These are phyloP conservation scores for Erigeron canadensis DNA, from an alignment of 129 eudicot genomes.

Conservation along the genomic window DNA sequence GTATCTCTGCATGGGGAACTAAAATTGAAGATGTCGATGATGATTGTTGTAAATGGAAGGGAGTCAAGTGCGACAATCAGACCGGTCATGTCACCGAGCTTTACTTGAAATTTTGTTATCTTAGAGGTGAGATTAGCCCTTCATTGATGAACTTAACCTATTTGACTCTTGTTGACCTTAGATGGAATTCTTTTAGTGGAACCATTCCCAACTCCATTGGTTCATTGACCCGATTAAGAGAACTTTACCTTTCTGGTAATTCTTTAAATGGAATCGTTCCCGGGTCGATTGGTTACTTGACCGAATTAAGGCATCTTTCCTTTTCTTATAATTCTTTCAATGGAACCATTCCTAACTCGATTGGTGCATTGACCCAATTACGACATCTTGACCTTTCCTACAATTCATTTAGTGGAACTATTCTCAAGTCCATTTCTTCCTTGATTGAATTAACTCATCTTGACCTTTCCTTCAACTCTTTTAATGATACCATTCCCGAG, in stretches of 20 bases:
- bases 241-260: neutral
- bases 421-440: no score
- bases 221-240: neutral
- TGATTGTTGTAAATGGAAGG: neutral
- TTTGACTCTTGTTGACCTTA: neutral
- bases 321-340: no score
- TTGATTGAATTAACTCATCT: no score
- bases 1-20: neutral
- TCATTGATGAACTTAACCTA: constrained; percentile 1
- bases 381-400: no score
- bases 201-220: constrained; percentile 6
- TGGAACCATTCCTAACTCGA: no score
- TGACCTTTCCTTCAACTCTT: no score
- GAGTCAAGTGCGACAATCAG: neutral
- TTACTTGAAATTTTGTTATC: neutral
- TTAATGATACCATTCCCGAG: no score
- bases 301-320: no score
- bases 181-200: neutral
- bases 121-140: constrained; percentile 2
- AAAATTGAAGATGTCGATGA: neutral
- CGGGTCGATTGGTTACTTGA: neutral
- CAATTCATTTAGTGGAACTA: no score
- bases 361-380: no score
- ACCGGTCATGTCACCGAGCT: neutral
- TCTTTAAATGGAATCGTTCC: neutral